Conservation (phyloP, 2,329 filamentous ascomycete genomes). For the Beauveria australis region DNA sequence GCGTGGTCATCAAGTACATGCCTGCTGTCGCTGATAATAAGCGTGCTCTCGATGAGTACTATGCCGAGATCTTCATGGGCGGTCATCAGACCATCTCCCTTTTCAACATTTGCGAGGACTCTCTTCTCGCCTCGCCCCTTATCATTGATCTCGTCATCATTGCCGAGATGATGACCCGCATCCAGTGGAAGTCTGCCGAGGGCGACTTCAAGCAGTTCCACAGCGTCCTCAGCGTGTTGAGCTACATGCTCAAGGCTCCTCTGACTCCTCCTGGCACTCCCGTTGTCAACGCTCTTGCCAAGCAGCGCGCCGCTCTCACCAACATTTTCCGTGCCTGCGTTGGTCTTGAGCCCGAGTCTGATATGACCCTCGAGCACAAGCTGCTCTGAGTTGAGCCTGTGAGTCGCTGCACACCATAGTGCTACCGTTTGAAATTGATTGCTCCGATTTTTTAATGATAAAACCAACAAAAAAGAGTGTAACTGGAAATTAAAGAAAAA, state of each 20-base stretch:
- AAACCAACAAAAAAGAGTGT: not conserved
- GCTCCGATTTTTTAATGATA: not conserved
- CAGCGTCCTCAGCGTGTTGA: constrained; percentile 90
- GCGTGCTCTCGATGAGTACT: constrained; percentile 97
- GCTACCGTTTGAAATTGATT: not conserved
- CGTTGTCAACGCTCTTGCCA: constrained; percentile 89
- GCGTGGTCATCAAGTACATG: constrained; percentile 99
- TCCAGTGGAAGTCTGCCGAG: constrained; percentile 71
- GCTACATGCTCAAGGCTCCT: constrained; percentile 98
- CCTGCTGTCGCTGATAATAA: constrained; percentile 98
- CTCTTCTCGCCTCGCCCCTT: constrained; percentile 85
- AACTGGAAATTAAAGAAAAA: not conserved
- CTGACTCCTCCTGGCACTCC: constrained; percentile 90
- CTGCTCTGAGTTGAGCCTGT: constrained; percentile 54
- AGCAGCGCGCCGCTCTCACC: constrained; percentile 88
- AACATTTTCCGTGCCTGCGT: constrained; percentile 99
- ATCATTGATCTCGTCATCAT: constrained; percentile 95
- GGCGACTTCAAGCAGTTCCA: constrained; percentile 88
- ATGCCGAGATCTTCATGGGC: constrained; percentile 97
- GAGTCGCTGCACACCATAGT: not conserved
- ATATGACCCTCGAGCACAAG: constrained; percentile 99
- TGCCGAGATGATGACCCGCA: constrained; percentile 96
- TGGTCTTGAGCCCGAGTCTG: constrained; percentile 91
- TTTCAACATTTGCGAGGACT: constrained; percentile 99
- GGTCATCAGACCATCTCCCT: constrained; percentile 96